Base-by-base conservation (phyloP, 1,139 yeast species). In the Pichia kudriavzevii region DNA sequence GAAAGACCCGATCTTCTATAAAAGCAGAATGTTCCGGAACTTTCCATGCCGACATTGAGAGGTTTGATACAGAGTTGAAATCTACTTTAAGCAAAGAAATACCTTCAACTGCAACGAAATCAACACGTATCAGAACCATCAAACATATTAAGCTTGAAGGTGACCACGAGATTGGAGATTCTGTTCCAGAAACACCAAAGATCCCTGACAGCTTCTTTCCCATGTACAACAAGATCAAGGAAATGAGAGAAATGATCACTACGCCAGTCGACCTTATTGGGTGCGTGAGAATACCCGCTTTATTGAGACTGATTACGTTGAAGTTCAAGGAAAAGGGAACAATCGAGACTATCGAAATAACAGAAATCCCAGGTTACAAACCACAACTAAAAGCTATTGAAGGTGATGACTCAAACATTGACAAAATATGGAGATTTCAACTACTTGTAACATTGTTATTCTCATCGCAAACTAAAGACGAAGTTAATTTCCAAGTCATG, bases 211-310 rank as follows among this genome's bases (percentile, higher is more conserved):
- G 66, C 43, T 79, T 79, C 64, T 53, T 59, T 32, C 63, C 66
- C 3, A 68, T 83, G 16, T 82, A 83, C 49, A 63, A 74, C 30
- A 72, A 66, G 34, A 69, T 85, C 27, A 77, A 78, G 30, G 59
- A 58, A 20, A 80, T 84, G 88, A 64, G 95, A 41, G 49, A 69
- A 7, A 64, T 67, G 39, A 66, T 79, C 19, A 55, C 63, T 13
- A 77, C 96, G 0, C 95, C 96, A 0, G 96, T 88, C 1, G 97
- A 88, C 54, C 67, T 77, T 0, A 79, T 84, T 72, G 96, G 96
- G 3, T 85, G 95, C 56, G 91, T 82, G 31, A 63, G 78, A 33
- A 69, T 85, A 32, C 91, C 94, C 0, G 64, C 67, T 28, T 61
- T 64, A 2, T 56, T 66, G 19, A 44, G 55, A 7, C 50, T 52